Evolutionary conservation across 371 early-diverging fungal genomes (phyloP), one percentile per base, ranked within the genome.

Genomic region (Synchytrium microbalum): DNA sequence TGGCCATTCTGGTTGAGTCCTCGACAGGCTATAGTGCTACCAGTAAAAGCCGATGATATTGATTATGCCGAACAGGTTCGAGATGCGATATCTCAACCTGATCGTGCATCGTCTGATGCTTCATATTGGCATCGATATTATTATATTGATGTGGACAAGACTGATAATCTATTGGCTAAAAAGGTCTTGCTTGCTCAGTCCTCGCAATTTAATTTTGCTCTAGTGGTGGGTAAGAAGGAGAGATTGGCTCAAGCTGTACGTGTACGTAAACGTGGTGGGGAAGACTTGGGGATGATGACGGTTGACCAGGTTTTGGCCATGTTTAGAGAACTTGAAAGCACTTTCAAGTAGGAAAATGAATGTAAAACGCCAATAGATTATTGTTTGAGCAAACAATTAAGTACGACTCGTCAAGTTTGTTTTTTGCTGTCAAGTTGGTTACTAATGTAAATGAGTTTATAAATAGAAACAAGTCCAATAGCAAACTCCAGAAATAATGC

Each of bases 1-100:
- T 91, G 95, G 74, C 88, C 88, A 51, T 86, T 87, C 68, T 88
- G 88, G 88, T 63, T 86, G n/a, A 72, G 76, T 32, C 88, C 88
- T 1, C 64, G 83, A 24, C 88, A 88, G 67, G 77, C 82, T 3
- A 66, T 79, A 5, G 76, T 88, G 25, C 65, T 86, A 24, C 78
- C 84, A 10, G 62, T 81, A 33, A 60, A 60, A 32, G 38, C 59
- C 32, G 58, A 61, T 3, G 59, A 65, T 46, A 63, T 68, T 3
- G 64, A 30, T 23, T 75, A 76, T 67, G 80, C 75, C 8, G 51
- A n/a, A 27, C 30, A 63, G 13, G 68, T 76, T 13, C 58, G 56
- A 2, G 72, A 77, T 38, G 69, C 73, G 60, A 38, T 38, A 19
- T 5, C 46, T 10, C 19, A 10, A 38, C 46, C 46, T 72, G 65